phyloP scores from a whole-genome alignment of 2,329 filamentous ascomycete genomes.

The Ascochyta rabiei region DNA sequence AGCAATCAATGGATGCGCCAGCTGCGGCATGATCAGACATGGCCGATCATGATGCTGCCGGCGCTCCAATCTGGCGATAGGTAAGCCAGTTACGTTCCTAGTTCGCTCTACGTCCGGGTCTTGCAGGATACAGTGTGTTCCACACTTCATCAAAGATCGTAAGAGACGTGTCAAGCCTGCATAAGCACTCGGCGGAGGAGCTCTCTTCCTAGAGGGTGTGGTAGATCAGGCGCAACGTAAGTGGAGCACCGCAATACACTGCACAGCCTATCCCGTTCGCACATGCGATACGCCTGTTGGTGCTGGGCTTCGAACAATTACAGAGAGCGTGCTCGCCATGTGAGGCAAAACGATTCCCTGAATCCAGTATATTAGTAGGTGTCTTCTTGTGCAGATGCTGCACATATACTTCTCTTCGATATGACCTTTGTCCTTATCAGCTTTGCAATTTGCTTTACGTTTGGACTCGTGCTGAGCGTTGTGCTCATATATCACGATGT shows the following conservation, averaged over 20 bases:
- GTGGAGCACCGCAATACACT: background rate
- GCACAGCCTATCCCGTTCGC: background rate
- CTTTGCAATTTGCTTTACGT: constrained; percentile 13
- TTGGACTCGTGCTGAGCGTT: constrained; percentile 14
- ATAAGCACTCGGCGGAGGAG: background rate
- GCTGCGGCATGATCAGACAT: no score
- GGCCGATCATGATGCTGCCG: no score
- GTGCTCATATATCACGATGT: constrained; percentile 14
- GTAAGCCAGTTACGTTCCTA: no score
- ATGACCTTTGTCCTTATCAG: constrained; percentile 14
- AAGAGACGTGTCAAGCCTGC: background rate
- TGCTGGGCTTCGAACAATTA: background rate
- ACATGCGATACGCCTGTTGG: background rate
- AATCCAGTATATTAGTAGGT: background rate
- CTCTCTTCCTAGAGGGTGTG: background rate
- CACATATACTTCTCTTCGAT: background rate
- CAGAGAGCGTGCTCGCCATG: background rate
- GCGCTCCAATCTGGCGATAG: no score
- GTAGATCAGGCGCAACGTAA: background rate
- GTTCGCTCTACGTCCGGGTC: no score
- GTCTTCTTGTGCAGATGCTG: background rate
- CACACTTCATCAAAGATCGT: no score
- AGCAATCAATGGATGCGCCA: no score
- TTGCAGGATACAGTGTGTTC: no score
- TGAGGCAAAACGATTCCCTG: background rate